A percentile compares a stretch with the other conserved stretches of the same genome.
Conservation (phyloP, 2,329 filamentous ascomycete species). For the Ploettnerulaceae sp. region DNA sequence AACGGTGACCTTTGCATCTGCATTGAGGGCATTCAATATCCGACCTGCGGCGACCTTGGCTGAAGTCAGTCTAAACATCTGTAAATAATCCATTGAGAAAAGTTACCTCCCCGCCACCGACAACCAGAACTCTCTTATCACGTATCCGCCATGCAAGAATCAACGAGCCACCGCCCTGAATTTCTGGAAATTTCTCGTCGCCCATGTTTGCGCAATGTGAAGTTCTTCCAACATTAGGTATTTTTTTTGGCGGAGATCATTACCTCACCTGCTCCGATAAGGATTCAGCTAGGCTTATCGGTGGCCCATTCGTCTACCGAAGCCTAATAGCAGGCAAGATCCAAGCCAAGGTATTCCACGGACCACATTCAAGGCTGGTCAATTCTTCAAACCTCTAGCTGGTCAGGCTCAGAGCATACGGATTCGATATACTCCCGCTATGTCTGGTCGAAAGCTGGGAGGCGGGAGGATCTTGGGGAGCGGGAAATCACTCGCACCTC, state of each 20-base stretch:
- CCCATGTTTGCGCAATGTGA: constrained; percentile 20
- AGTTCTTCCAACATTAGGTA: constrained; percentile 10
- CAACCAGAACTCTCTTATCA: constrained; percentile 82
- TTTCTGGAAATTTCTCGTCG: constrained; percentile 58
- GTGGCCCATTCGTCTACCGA: too few species aligned
- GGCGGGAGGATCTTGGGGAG: constrained; percentile 88
- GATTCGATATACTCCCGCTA: constrained; percentile 37
- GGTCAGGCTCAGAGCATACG: constrained; percentile 22
- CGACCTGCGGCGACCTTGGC: constrained; percentile 89
- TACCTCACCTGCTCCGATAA: constrained; percentile 10
- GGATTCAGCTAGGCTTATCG: constrained; percentile 7
- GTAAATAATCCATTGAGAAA: neutral
- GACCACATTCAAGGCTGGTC: constrained; percentile 3
- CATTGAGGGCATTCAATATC: constrained; percentile 90
- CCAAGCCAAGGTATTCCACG: too few species aligned
- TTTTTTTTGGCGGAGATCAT: constrained; percentile 20
- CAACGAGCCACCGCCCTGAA: constrained; percentile 87
- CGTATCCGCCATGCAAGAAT: constrained; percentile 95
- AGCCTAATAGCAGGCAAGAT: too few species aligned
- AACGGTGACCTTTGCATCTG: constrained; percentile 84
- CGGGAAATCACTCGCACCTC: constrained; percentile 74
- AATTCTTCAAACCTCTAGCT: constrained; percentile 24
- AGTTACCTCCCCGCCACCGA: constrained; percentile 87
- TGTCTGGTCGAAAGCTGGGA: constrained; percentile 84
- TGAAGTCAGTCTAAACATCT: constrained; percentile 23